phyloP scores from a whole-genome alignment of 2,329 filamentous ascomycete species.

The Hypoxylon sp. region DNA sequence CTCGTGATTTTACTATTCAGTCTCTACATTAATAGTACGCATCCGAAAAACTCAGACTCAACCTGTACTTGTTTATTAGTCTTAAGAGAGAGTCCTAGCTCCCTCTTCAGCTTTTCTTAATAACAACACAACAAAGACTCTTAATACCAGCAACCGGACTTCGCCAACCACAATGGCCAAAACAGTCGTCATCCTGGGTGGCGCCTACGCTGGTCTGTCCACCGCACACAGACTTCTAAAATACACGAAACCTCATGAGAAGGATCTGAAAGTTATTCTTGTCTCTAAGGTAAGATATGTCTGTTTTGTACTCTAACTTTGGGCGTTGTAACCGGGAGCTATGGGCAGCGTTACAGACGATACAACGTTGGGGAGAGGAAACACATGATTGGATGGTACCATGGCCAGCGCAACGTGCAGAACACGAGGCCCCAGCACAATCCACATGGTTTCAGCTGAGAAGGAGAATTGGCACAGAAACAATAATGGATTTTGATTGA shows the following conservation, averaged over 20 bases:
- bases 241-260: constrained; percentile 54
- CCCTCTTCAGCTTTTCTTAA: no score
- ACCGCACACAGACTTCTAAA: constrained; percentile 64
- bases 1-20: not conserved
- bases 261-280: constrained; percentile 62
- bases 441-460: constrained; percentile 21
- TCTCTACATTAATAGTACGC: constrained; percentile 3
- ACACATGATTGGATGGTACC: constrained; percentile 17
- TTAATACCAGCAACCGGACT: constrained; percentile 23
- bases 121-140: not conserved
- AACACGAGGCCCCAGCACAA: constrained; percentile 8
- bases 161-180: constrained; percentile 53
- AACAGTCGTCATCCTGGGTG: constrained; percentile 64
- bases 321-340: not conserved
- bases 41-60: not conserved
- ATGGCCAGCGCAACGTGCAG: no score
- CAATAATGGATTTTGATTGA: not conserved
- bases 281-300: constrained; percentile 59
- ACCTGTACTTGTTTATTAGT: no score
- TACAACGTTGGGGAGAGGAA: not conserved
- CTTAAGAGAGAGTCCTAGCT: no score
- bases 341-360: constrained; percentile 5
- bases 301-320: not conserved
- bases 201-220: constrained; percentile 61
- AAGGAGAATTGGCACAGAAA: constrained; percentile 2